phyloP scores from a whole-genome alignment of 495 filamentous ascomycete species.

The Talaromyces wortmannii region DNA sequence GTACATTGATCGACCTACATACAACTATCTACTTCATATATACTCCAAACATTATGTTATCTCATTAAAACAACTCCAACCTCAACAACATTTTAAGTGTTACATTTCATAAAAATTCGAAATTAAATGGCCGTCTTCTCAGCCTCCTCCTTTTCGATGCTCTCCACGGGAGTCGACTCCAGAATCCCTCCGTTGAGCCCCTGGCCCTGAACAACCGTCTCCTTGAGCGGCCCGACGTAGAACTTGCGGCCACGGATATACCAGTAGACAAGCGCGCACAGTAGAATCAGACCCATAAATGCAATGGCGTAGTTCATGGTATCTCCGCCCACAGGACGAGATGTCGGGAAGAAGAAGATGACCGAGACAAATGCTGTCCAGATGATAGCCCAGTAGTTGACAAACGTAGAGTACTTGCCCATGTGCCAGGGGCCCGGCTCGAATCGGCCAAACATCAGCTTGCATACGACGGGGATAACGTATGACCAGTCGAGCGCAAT shows the following conservation, averaged over 20 bases:
- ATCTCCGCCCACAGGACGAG: slow-evolving; percentile 40
- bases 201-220: slow-evolving; percentile 16
- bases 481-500: slow-evolving; percentile 60
- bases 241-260: slow-evolving; percentile 36
- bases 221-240: slow-evolving; percentile 46
- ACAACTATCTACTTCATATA: too few relatives aligned
- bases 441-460: slow-evolving; percentile 49
- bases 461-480: slow-evolving; percentile 56
- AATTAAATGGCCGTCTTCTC: neutral
- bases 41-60: too few relatives aligned
- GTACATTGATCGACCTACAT: too few relatives aligned
- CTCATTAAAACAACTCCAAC: neutral
- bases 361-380: slow-evolving; percentile 58
- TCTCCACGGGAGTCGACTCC: slow-evolving; percentile 21
- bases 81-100: neutral
- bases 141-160: slow-evolving; percentile 4
- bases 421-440: slow-evolving; percentile 55
- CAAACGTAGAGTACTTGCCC: slow-evolving; percentile 31
- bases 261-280: slow-evolving; percentile 44
- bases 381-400: slow-evolving; percentile 46
- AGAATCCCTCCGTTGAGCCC: slow-evolving; percentile 9
- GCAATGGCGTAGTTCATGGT: slow-evolving; percentile 39
- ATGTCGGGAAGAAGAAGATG: slow-evolving; percentile 55
- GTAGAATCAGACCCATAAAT: slow-evolving; percentile 39
- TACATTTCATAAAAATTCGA: neutral